Conservation (phyloP, 2,329 filamentous ascomycete genomes). For the Colletotrichum viniferum region DNA sequence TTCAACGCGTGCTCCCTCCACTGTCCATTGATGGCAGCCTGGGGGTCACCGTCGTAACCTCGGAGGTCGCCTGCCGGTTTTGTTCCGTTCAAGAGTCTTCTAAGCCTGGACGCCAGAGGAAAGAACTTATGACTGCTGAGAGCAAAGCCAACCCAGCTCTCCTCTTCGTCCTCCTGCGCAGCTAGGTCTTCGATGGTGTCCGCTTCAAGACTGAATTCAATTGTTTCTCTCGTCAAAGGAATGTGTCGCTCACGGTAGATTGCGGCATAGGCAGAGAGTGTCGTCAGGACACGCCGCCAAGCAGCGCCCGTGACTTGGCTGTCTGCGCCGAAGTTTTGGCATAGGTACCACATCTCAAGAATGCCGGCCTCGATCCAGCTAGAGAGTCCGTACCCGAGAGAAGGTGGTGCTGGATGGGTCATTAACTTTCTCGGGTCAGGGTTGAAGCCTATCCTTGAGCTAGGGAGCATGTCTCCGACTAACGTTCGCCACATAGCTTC, state of each 20-base stretch:
- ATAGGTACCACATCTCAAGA: not conserved
- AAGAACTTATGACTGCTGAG: not conserved
- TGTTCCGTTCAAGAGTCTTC: not conserved
- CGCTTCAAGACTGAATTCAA: not conserved
- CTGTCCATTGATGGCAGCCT: not conserved
- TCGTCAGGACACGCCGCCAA: not conserved
- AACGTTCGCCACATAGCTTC: not conserved
- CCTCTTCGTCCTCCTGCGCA: not conserved
- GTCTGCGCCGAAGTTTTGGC: not conserved
- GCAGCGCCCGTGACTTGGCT: not conserved
- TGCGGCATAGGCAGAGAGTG: not conserved
- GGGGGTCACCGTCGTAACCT: not conserved
- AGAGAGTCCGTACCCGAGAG: not conserved
- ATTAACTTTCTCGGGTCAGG: rapidly evolving
- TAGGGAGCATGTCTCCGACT: not conserved
- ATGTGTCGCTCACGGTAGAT: not conserved
- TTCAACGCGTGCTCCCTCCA: not conserved
- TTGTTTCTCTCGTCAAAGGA: not conserved
- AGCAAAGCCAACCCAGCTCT: not conserved
- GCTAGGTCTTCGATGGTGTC: not conserved
- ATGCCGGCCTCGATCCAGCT: not conserved
- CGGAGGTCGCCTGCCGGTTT: not conserved
- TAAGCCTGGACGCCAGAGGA: not conserved
- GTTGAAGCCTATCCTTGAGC: not conserved
- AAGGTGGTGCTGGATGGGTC: not conserved